Evolutionary conservation across 2,329 filamentous ascomycete genomes (phyloP), one percentile per base, ranked within the genome.

Genomic region (Penicillium sp.): DNA sequence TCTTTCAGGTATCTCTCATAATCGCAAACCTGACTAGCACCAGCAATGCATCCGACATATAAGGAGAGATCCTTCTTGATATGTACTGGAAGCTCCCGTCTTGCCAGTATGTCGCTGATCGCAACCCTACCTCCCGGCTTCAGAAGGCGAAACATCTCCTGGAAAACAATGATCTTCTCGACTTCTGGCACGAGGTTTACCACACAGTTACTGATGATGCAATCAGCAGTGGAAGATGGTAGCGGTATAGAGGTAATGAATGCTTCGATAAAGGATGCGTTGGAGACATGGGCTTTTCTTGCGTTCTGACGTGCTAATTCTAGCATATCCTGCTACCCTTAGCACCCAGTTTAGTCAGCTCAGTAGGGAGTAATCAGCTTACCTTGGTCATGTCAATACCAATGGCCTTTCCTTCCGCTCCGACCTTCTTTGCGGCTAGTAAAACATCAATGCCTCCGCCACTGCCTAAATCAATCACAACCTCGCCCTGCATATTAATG

Each of bases 151-250:
- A 77, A 77, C 64, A 88, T 86, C 67, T 88, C 85, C 0, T 71
- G 63, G 59, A 88, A 88, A 0, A 81, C 84, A 0, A 74, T 58
- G 6, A 73, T 77, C 65, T 86, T 87, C 10, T 87, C 82, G 0
- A 59, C 55, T 9, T 72, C 67, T 0, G 83, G 83, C 1, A 87
- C 81, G 0, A 87, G 80, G 61, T 87, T 87, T 58, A 88, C 72
- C 26, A 86, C 84, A 58, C 85, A 89, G 71, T 88, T 89, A 60
- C 80, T 84, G 61, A 88, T 85, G 55, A 88, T 80, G 63, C 81
- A 82, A 69, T 87, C 78, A 19, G 78, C 81, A 16, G 67, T 79
- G 9, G 59, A 64, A 10, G 70, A 62, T 1, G 73, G 66, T 0
- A 87, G 70, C 0, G 78, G 71, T 21, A 86, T 80, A 3, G 72